phyloP scores from a whole-genome alignment of 139 green algal genomes.

The Chlorella sp. region DNA sequence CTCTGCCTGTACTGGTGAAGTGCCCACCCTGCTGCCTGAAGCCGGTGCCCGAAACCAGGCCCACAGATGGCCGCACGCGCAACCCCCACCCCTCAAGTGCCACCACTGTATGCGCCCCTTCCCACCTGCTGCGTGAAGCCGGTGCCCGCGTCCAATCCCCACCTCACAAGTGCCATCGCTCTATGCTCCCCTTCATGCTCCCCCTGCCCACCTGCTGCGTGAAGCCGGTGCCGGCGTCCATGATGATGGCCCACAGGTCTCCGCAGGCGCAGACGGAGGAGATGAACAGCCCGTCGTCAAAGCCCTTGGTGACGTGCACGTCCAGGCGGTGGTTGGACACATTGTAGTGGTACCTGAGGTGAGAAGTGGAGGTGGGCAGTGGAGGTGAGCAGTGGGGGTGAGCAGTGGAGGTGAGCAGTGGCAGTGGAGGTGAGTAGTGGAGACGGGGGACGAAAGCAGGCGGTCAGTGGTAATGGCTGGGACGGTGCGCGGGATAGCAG shows the following conservation, averaged over 20 bases:
- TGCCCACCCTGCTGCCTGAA: not conserved
- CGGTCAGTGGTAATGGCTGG: too few species aligned
- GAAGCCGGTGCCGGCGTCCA: constrained; percentile 93
- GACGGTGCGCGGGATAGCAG: not conserved
- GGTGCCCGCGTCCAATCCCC: too few species aligned
- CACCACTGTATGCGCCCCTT: too few species aligned
- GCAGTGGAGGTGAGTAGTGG: too few species aligned
- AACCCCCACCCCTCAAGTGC: too few species aligned
- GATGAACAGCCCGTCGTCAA: constrained; percentile 96
- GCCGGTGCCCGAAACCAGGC: not conserved
- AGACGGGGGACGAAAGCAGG: too few species aligned
- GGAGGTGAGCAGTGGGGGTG: too few species aligned
- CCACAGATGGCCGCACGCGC: too few species aligned
- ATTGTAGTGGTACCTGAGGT: constrained; percentile 98
- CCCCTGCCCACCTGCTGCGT: constrained; percentile 68
- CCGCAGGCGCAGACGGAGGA: constrained; percentile 87
- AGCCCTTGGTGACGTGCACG: constrained; percentile 94
- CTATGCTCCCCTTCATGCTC: too few species aligned
- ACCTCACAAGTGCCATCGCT: too few species aligned
- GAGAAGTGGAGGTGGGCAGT: not conserved
- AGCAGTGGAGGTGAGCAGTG: too few species aligned
- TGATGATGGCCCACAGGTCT: constrained; percentile 96
- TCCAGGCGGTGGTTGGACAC: constrained; percentile 89
- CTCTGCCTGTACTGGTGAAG: too few species aligned
- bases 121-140: constrained; percentile 83